Conservation (phyloP, 2,329 filamentous ascomycete species). For the Ascomycota sp. region DNA sequence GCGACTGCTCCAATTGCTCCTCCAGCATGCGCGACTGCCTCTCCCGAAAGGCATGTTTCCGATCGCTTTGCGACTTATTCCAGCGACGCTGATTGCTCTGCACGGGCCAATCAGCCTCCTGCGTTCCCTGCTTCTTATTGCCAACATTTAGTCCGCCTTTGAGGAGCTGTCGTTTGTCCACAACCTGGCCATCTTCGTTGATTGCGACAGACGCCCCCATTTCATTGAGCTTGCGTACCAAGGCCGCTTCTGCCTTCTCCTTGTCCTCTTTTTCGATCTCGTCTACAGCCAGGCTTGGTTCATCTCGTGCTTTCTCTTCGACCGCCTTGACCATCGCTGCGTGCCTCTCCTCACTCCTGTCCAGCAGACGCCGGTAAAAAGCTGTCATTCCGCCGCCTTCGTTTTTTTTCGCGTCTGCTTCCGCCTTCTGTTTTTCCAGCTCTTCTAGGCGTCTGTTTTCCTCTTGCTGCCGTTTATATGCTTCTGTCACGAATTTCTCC, state of each 20-base stretch:
- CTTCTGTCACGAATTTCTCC: constrained; percentile 70
- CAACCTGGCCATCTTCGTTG: constrained; percentile 68
- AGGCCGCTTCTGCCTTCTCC: constrained; percentile 37
- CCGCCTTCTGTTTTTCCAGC: constrained; percentile 47
- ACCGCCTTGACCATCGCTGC: constrained; percentile 49
- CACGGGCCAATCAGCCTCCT: constrained; percentile 6
- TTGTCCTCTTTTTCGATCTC: constrained; percentile 22
- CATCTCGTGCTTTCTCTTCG: constrained; percentile 27
- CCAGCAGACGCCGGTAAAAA: constrained; percentile 57
- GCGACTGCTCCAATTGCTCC: constrained; percentile 50
- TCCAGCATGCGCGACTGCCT: constrained; percentile 63
- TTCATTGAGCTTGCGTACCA: constrained; percentile 47
- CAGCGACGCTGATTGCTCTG: constrained; percentile 15
- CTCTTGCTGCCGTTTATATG: constrained; percentile 64
- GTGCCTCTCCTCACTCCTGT: constrained; percentile 49
- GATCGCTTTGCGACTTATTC: constrained; percentile 21
- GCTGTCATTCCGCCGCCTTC: constrained; percentile 50
- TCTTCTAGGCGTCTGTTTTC: constrained; percentile 51
- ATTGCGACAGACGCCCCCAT: constrained; percentile 41
- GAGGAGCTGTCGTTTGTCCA: constrained; percentile 67
- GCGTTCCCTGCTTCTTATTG: constrained; percentile 28
- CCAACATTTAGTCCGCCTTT: constrained; percentile 55
- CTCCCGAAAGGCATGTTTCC: constrained; percentile 49
- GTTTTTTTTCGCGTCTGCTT: constrained; percentile 42
- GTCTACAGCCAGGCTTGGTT: constrained; percentile 7